Conservation (phyloP, 1,139 yeast genomes). For the Candida labiduridarum region DNA sequence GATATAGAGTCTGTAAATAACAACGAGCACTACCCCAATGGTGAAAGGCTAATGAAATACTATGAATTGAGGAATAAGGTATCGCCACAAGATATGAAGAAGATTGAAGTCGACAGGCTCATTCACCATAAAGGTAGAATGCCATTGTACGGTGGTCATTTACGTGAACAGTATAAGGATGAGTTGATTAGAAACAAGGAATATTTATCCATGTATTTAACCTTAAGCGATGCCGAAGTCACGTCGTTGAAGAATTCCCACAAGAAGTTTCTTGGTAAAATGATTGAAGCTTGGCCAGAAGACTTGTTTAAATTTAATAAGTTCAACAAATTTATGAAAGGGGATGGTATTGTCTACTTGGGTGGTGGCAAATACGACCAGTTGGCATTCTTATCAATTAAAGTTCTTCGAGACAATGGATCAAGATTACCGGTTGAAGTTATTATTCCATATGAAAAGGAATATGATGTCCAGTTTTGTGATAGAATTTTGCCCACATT, state of each 20-base stretch:
- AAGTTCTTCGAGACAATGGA: conserved; percentile 54
- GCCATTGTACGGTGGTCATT: conserved; percentile 38
- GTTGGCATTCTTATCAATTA: conserved; percentile 55
- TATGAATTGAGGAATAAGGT: conserved; percentile 19
- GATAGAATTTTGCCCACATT: conserved; percentile 29
- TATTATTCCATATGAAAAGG: conserved; percentile 30
- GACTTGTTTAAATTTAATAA: conserved; percentile 22
- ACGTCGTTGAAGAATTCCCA: conserved; percentile 24
- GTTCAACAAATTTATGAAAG: conserved; percentile 36
- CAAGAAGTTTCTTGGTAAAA: conserved; percentile 19
- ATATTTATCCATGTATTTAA: conserved; percentile 23
- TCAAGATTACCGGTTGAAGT: conserved; percentile 62
- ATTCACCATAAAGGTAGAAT: conserved; percentile 25
- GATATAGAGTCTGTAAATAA: conserved; percentile 25
- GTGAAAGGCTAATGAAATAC: conserved; percentile 21
- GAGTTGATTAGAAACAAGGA: conserved; percentile 34
- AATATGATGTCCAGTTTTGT: conserved; percentile 36
- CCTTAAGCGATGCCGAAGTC: conserved; percentile 24
- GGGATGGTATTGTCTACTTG: conserved; percentile 61
- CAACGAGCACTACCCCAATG: conserved; percentile 28
- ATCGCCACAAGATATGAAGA: conserved; percentile 10
- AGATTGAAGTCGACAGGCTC: conserved; percentile 6
- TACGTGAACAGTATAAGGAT: conserved; percentile 32
- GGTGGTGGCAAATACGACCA: conserved; percentile 66
- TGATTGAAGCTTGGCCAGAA: conserved; percentile 27